Evolutionary conservation across 2,329 filamentous ascomycete species (phyloP).

Genomic region (Paecilomyces sp.): DNA sequence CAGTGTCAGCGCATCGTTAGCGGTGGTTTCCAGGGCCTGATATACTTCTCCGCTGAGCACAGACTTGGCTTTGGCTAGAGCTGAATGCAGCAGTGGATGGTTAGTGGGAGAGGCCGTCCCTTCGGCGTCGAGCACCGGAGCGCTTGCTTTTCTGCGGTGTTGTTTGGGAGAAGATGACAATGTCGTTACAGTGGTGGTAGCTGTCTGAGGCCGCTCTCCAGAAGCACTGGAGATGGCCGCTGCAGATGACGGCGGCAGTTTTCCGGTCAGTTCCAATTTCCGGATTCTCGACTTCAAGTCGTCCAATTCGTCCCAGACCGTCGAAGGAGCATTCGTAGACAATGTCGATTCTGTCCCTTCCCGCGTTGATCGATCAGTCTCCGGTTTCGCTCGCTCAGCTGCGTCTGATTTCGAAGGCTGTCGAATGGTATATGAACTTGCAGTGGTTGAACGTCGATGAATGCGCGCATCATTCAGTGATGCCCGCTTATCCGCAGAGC

Average conservation of each 20-base stretch:
- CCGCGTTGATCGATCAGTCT: slow-evolving; percentile 26
- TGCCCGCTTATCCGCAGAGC: slow-evolving; percentile 12
- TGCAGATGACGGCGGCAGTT: slow-evolving; percentile 73
- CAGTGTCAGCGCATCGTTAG: slow-evolving; percentile 71
- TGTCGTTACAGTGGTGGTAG: slow-evolving; percentile 84
- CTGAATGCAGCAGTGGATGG: slow-evolving; percentile 73
- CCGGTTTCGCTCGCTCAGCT: slow-evolving; percentile 25
- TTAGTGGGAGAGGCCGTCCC: slow-evolving; percentile 41
- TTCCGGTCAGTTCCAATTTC: slow-evolving; percentile 82
- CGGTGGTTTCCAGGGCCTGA: slow-evolving; percentile 70
- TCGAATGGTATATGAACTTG: slow-evolving; percentile 27
- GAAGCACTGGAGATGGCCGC: slow-evolving; percentile 68
- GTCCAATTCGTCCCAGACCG: slow-evolving; percentile 95
- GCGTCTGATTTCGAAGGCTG: slow-evolving; percentile 27
- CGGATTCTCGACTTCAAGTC: slow-evolving; percentile 91
- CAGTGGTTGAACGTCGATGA: slow-evolving; percentile 27
- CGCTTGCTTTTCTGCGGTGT: slow-evolving; percentile 50
- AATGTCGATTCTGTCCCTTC: slow-evolving; percentile 79
- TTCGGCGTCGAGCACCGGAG: slow-evolving; percentile 25
- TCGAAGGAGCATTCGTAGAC: slow-evolving; percentile 83
- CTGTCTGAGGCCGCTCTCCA: slow-evolving; percentile 79
- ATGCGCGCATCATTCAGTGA: slow-evolving; percentile 26
- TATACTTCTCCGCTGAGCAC: slow-evolving; percentile 66
- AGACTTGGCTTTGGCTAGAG: slow-evolving; percentile 68
- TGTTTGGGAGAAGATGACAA: slow-evolving; percentile 85